Conservation (phyloP, 768 basidiomycete genomes). For the Panaeolus papilionaceus region DNA sequence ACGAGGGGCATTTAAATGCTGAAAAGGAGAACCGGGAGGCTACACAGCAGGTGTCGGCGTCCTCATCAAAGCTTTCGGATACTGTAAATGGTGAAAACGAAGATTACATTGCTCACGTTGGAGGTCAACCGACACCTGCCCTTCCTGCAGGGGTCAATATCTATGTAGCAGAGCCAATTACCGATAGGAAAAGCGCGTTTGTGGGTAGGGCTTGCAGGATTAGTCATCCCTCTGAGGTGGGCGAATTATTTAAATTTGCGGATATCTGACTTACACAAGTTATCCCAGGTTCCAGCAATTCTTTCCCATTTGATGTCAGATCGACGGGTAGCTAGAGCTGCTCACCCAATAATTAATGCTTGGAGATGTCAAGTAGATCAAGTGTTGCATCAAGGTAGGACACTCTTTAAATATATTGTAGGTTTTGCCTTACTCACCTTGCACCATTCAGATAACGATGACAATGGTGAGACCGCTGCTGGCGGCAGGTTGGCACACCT, state of each 20-base stretch:
- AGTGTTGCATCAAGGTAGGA: constrained; percentile 75
- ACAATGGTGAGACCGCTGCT: constrained; percentile 94
- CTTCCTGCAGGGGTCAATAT: constrained; percentile 71
- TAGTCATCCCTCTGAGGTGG: constrained; percentile 77
- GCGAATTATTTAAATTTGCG: constrained; percentile 16
- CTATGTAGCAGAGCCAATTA: constrained; percentile 77
- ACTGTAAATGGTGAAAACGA: constrained; percentile 20
- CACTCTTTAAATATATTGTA: neutral
- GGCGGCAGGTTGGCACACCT: constrained; percentile 91
- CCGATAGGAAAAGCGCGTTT: constrained; percentile 86
- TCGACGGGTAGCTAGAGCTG: constrained; percentile 72
- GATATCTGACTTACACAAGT: neutral
- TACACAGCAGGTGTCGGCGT: neutral
- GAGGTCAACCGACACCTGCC: constrained; percentile 22
- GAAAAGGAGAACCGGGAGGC: constrained; percentile 38
- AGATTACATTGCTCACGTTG: constrained; percentile 16
- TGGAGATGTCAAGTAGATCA: constrained; percentile 77
- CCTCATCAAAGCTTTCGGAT: constrained; percentile 14
- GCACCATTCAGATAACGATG: constrained; percentile 77
- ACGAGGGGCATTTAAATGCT: constrained; percentile 64
- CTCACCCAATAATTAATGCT: constrained; percentile 83
- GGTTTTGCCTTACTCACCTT: neutral
- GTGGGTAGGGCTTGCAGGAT: constrained; percentile 86
- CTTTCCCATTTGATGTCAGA: constrained; percentile 74
- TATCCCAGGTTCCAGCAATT: constrained; percentile 68